Evolutionary conservation across 1,139 yeast genomes (phyloP).

Genomic region (Magnusiomyces suaveolens): DNA sequence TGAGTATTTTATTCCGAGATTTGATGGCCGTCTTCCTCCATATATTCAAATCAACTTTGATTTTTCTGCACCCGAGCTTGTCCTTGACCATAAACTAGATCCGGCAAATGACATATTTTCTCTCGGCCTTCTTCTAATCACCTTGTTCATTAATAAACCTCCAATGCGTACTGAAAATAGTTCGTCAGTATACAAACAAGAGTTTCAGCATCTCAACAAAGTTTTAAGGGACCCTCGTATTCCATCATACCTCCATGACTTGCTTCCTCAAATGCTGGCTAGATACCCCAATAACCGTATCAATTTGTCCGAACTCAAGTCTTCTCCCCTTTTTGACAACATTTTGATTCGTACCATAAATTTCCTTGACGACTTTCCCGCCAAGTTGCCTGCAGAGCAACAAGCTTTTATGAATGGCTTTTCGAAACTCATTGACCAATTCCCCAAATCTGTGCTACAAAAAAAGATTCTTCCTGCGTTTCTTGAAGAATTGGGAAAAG

Average conservation of each 20-base stretch:
- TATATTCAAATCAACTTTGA: slow-evolving; percentile 64
- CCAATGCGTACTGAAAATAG: slow-evolving; percentile 32
- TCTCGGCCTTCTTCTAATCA: slow-evolving; percentile 61
- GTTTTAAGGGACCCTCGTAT: slow-evolving; percentile 34
- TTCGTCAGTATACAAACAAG: slow-evolving; percentile 30
- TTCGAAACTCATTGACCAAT: slow-evolving; percentile 48
- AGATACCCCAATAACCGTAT: slow-evolving; percentile 36
- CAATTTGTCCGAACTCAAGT: slow-evolving; percentile 42
- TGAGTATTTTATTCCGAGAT: slow-evolving; percentile 51
- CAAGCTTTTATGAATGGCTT: slow-evolving; percentile 60
- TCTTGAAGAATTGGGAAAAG: slow-evolving; percentile 39
- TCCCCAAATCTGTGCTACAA: slow-evolving; percentile 60
- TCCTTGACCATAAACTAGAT: slow-evolving; percentile 50
- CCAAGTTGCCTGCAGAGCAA: slow-evolving; percentile 61
- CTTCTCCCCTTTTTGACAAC: slow-evolving; percentile 61
- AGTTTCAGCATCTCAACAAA: slow-evolving; percentile 32
- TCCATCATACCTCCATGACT: slow-evolving; percentile 29
- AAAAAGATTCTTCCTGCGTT: slow-evolving; percentile 70
- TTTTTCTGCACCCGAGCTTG: slow-evolving; percentile 67
- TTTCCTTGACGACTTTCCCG: slow-evolving; percentile 75
- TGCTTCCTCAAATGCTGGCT: slow-evolving; percentile 37
- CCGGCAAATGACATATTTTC: slow-evolving; percentile 77
- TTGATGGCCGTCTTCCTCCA: slow-evolving; percentile 63
- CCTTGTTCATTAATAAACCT: slow-evolving; percentile 42
- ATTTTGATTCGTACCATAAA: slow-evolving; percentile 74